phyloP scores from a whole-genome alignment of 202 grass and related monocot species.

The Setaria viridis region DNA sequence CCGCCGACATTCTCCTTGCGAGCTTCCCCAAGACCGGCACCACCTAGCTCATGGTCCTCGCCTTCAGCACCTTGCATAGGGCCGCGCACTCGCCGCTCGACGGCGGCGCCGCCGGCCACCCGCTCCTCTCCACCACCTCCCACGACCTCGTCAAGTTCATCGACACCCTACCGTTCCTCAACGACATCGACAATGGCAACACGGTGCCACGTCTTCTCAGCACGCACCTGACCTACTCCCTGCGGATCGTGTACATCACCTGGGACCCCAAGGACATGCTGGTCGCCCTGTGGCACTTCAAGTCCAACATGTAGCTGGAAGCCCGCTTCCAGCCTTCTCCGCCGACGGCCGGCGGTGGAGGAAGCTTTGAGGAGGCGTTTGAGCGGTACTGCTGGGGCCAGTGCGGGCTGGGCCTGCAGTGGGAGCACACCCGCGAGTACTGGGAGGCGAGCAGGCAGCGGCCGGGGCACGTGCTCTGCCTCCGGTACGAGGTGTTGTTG shows the following conservation, averaged over 20 bases:
- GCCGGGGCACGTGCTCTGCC: conserved; percentile 31
- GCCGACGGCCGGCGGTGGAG: no score
- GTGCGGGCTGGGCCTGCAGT: neutral
- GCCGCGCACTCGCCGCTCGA: neutral
- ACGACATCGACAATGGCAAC: neutral
- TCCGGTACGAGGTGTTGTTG: conserved; percentile 42
- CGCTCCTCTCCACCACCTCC: conserved; percentile 1
- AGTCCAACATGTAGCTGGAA: no score
- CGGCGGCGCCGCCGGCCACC: neutral
- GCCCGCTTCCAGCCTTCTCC: no score
- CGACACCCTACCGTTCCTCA: neutral
- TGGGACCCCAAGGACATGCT: conserved; percentile 36
- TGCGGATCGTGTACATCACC: conserved; percentile 35
- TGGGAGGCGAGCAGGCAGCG: conserved; percentile 12
- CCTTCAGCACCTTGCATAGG: neutral
- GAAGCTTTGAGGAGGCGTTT: neutral
- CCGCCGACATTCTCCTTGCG: conserved; percentile 27
- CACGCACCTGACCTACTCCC: conserved; percentile 31
- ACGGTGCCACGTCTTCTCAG: neutral
- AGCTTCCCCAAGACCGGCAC: conserved; percentile 33
- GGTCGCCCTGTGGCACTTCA: neutral
- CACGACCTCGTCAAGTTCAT: conserved; percentile 29
- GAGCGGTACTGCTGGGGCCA: conserved; percentile 4
- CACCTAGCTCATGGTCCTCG: conserved; percentile 47
- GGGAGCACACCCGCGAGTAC: conserved; percentile 31